Evolutionary conservation across 2,329 filamentous ascomycete species (phyloP).

Genomic region (Botrytis elliptica): DNA sequence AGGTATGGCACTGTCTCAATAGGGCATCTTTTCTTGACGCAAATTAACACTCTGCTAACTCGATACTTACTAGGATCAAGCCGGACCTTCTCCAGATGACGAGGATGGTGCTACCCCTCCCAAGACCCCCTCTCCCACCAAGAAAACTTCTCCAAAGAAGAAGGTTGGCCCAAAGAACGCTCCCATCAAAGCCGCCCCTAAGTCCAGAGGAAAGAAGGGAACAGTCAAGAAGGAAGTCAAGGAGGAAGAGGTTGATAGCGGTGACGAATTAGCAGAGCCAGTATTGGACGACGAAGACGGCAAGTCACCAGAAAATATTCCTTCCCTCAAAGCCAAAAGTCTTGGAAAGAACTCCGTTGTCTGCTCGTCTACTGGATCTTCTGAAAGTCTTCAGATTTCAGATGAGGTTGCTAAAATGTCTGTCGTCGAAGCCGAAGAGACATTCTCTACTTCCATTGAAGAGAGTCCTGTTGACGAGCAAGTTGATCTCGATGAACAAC

Average conservation of each 20-base stretch:
- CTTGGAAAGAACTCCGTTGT: background rate
- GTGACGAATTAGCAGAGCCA: background rate
- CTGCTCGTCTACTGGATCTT: background rate
- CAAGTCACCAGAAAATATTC: background rate
- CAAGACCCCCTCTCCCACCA: background rate
- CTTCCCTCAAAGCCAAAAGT: background rate
- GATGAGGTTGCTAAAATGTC: background rate
- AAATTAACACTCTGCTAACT: background rate
- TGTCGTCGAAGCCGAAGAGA: background rate
- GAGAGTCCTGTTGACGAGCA: background rate
- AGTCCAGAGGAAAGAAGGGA: background rate
- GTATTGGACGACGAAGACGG: conserved; percentile 3
- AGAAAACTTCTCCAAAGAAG: conserved; percentile 2
- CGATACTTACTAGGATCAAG: background rate
- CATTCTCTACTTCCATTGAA: background rate
- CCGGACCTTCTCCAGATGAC: background rate
- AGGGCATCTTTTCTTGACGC: accelerated
- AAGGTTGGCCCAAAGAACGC: background rate
- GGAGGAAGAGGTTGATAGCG: background rate
- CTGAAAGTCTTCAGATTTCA: conserved; percentile 7
- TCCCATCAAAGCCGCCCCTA: conserved; percentile 3
- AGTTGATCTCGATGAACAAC: background rate
- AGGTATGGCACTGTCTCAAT: background rate
- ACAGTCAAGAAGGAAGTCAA: background rate
- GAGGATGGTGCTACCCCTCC: background rate